Base-by-base conservation (phyloP, 2,329 filamentous ascomycete species). In the Madurella fahalii region DNA sequence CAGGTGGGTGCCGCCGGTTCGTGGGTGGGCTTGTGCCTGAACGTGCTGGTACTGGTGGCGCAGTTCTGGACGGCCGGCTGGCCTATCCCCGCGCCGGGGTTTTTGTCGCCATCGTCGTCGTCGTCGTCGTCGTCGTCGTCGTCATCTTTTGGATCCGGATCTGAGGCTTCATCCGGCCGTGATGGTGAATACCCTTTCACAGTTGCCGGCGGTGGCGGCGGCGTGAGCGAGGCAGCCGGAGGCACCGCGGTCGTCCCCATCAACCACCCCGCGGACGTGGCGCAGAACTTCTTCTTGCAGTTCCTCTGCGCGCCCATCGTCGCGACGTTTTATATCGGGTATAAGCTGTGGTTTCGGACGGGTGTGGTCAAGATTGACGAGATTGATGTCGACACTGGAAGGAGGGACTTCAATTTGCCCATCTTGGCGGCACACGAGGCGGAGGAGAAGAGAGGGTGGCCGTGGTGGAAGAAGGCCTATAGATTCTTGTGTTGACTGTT, bases 21-120 rank as follows among this genome's bases (percentile, higher is more conserved):
- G 2, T 96, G 86, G 78, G 58, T 94, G 31, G 92, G 92, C 20
- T 78, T 96, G 53, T 61, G 75, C 32, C 82, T 95, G 68, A 95
- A 96, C 72, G 54, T 79, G 17, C 72, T 93, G 40, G 85, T 96
- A 31, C 78, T 96, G 30, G 68, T 87, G 44, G 89, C 89, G 1
- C 91, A 96, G 69, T 93, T 95, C 74, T 96, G 90, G 89, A 85
- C 88, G 47, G 90, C 88, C 30, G 84, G 89, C 4, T 91, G 85
- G 67, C 91, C 92, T 4, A 79, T 93, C 46, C 80, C 75, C 20
- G 85, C 81, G 65, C 64, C 65, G 4, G 51, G 71, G 0, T 74
- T 75, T 69, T 73, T 75, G 0, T 60, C 73, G 5, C 16, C 39
- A 9, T 2, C 18, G 81, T 76, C 30, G 86, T 81, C 65, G 0